These are phyloP conservation scores for Ascodesmis nigricans DNA, from an alignment of 495 filamentous ascomycete species.

Conservation along the genomic window DNA sequence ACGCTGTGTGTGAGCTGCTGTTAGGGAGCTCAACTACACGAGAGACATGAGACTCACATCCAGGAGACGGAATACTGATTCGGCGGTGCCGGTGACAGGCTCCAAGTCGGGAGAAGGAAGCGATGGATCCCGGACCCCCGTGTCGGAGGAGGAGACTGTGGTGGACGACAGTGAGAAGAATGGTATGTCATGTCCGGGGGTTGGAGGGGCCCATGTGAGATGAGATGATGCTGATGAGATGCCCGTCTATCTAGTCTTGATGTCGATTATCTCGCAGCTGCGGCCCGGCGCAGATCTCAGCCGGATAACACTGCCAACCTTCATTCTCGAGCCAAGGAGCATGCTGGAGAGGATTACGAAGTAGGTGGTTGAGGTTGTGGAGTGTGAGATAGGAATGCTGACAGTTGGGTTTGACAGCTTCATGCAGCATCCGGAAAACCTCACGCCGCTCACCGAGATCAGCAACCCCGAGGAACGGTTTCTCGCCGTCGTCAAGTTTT, in stretches of 20 bases:
- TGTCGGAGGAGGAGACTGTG: constrained; percentile 20
- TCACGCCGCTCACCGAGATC: constrained; percentile 65
- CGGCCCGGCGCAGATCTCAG: constrained; percentile 88
- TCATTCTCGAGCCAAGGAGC: constrained; percentile 89
- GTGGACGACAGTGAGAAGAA: constrained; percentile 23
- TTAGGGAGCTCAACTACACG: constrained; percentile 5
- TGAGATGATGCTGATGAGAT: constrained; percentile 7
- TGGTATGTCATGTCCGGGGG: constrained; percentile 7
- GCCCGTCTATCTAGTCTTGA: constrained; percentile 10
- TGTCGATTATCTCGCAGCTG: constrained; percentile 74
- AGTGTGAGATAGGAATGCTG: background rate
- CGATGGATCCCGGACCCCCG: constrained; percentile 4
- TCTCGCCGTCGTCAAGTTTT: constrained; percentile 88
- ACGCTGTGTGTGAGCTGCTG: constrained; percentile 5
- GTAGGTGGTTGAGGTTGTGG: too few species aligned
- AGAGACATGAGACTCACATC: background rate
- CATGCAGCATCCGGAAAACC: constrained; percentile 96
- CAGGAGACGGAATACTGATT: background rate
- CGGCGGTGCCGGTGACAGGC: constrained; percentile 13
- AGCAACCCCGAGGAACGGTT: constrained; percentile 85
- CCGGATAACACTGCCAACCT: constrained; percentile 83
- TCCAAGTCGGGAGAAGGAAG: constrained; percentile 10
- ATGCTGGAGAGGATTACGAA: constrained; percentile 99
- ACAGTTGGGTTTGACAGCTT: constrained; percentile 37
- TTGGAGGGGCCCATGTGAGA: background rate